Base-by-base conservation (phyloP, 345 rosid species). In the Pugionium cornutum region DNA sequence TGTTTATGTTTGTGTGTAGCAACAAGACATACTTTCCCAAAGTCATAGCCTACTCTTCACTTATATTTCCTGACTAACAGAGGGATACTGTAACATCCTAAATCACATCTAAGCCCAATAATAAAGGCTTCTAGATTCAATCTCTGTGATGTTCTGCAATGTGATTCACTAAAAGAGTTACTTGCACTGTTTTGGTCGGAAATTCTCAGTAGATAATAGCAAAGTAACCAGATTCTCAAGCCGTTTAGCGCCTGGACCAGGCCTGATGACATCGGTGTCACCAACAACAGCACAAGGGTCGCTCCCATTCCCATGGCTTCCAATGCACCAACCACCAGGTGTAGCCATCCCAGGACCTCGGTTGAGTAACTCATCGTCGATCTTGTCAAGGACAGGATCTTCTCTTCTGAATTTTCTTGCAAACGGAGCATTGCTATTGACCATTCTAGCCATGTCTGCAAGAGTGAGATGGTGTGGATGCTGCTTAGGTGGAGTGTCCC, bases 401-500 rank as follows among this genome's bases (percentile, higher is more conserved):
- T 86, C 80, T 3, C 78, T 77, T 37, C 67, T 74, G 70, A 94
- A 94, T 70, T 94, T 94, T 70, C 97, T 81, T 0, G 92, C 96
- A 57, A 90, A 90, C 2, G 96, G 99, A 3, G 95, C 99, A 51
- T 94, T 85, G 48, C 99, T 94, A 40, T 82, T 60, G 6, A 82
- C 66, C 97, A 94, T 88, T 55, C 44, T 80, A 41, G 64, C 72
- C 89, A 94, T 86, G 81, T 94, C 96, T 10, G 68, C 66, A 31
- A 75, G 62, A 48, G 64, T 81, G 70, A 94, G 96, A 79, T 80
- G 69, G 75, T 86, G 97, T 0, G 99, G 99, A 69, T 94, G 99
- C 78, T 94, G 99, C 87, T 84, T 90, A 2, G 99, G 99, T 10
- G 97, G 99, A 76, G 86, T 90, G 84, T 88, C 97, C 99, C 99